Evolutionary conservation across 2,329 filamentous ascomycete species (phyloP), one percentile per base, ranked within the genome.

Genomic region (Colletotrichum shisoi): DNA sequence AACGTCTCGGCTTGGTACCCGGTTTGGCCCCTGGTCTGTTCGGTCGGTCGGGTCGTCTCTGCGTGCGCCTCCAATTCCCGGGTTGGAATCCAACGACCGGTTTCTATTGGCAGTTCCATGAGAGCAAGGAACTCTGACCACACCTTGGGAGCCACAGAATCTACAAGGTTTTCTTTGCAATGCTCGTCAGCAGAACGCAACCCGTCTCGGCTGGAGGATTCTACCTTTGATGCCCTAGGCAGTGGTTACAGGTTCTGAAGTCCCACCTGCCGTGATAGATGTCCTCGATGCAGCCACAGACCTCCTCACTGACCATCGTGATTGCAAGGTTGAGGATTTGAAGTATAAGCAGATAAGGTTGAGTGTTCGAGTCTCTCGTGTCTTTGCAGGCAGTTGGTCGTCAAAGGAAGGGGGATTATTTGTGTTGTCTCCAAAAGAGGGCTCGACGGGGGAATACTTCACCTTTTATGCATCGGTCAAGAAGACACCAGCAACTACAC

Each of bases 261-360:
- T 68, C 65, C 65, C 65, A 68, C 27, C 57, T 68, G 15, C 48
- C 59, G 15, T 51, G 40, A 40, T 68, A 52, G 17, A 57, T 40
- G 52, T 71, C 71, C 31, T 63, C 63, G 15, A 72, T 52, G 60
- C 71, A 72, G n/a, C 68, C 70, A 49, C 71, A 72, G 45, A 67
- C 52, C 21, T 68, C 67, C 24, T 71, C 66, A 13, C 40, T 62
- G 6, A 58, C 42, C 69, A 57, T 51, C 21, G 51, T 45, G 48
- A 9, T 34, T 34, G 34, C 27, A 42, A 58, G 15, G 17, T n/a
- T 39, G n/a, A 27, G 13, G 4, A 27, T 31, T 3, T 31, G 13
- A 4, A 7, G 24, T 6, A 19, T 19, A 15, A 3, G 9, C 12
- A 21, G 3, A 12, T 15, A 40, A 40, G n/a, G 15, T 24, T 59